phyloP scores from a whole-genome alignment of 352 stramenopile species.

The Globisporangium mamillatum region DNA sequence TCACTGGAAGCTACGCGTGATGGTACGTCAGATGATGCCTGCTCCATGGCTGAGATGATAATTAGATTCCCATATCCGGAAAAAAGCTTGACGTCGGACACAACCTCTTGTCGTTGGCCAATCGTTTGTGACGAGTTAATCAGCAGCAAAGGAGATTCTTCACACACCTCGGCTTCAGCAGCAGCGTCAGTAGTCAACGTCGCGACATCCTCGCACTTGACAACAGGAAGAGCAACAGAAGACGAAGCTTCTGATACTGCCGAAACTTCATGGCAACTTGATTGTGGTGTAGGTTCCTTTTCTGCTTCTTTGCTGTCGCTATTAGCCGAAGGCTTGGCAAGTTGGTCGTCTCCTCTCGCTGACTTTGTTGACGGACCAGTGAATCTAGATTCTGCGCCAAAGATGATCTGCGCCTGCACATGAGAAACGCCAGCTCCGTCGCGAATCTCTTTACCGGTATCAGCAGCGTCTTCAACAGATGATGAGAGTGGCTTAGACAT shows the following conservation, averaged over 20 bases:
- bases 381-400: neutral
- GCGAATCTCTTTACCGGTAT: neutral
- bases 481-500: neutral
- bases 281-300: neutral
- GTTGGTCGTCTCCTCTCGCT: neutral
- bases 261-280: neutral
- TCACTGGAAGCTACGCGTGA: neutral
- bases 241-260: neutral
- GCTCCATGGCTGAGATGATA: neutral
- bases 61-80: neutral
- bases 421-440: neutral
- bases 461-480: neutral
- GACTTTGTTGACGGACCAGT: no score
- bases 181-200: neutral
- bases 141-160: neutral
- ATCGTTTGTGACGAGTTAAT: neutral
- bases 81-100: neutral
- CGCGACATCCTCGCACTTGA: neutral
- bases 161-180: neutral
- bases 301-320: constrained; percentile 14
- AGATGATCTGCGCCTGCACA: neutral
- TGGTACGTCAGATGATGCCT: neutral
- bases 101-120: neutral
- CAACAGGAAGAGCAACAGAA: neutral
- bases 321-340: constrained; percentile 1